Evolutionary conservation across 2,329 filamentous ascomycete species (phyloP), one percentile per base, ranked within the genome.

Genomic region (Epichloe aotearoae): DNA sequence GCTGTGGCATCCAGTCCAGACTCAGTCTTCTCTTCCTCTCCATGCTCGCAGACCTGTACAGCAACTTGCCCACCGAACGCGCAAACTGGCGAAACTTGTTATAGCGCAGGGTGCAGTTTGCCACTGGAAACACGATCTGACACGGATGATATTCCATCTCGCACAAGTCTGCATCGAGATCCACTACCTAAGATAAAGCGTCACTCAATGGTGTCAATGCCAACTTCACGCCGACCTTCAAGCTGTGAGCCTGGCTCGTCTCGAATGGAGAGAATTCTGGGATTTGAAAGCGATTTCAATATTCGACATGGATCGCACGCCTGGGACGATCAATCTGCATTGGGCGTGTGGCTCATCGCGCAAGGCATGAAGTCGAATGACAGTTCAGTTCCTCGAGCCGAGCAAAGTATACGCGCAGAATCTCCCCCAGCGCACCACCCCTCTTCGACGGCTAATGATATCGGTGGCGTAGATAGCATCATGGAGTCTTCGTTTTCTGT

Each of bases 311-410:
- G 57, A 36, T 64, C 64, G 6, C 62, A 63, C 36, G 58, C 59
- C 1, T 58, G 55, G 50, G 66, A 68, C 38, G 61, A 61, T 12
- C 62, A 65, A 44, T 66, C 66, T n/a, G 58, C 61, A 7, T 58
- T 69, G 47, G 60, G 62, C 5, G 58, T 67, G 20, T 69, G 66
- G 66, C 61, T 69, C n/a, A 64, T 64, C 36, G 59, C 65, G 7
- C 66, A 69, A 50, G 56, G 59, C 7, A 52, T 67, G 19, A 56
- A 58, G 41, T 60, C 62, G 3, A 54, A 59, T 50, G 60, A 62
- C 34, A 60, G 56, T 46, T 62, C 63, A 5, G 50, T 51, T 0
- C 5, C 57, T 37, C 54, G 45, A 5, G 33, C 53, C 12, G 56
- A 58, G 10, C 48, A 60, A 42, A 26, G 46, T 11, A 52, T 15